Base-by-base conservation (phyloP, 768 basidiomycete genomes). In the Rhizopogon vinicolor region DNA sequence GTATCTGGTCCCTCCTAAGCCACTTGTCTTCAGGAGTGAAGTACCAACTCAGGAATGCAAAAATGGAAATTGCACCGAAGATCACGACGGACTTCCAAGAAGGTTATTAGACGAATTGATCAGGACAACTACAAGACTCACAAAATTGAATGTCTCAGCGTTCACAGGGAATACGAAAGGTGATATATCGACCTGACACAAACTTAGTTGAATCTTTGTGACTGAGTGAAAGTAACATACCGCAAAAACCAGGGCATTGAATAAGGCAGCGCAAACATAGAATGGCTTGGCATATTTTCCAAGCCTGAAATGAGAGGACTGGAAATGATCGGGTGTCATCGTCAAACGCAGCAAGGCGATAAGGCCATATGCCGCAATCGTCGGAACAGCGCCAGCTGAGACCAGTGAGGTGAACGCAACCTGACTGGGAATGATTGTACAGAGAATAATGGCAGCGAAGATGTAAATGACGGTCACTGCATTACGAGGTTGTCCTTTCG, bases 321-420 rank as follows among this genome's bases (percentile, higher is more conserved):
- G 80, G 74, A 95, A 95, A 35, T 79, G 73, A 60, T 86, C 68
- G 10, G 86, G 91, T 1, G 93, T 95, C 77, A 86, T 77, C n/a
- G 82, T 82, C 18, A 94, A 70, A 31, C 90, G 82, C 33, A 94
- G 76, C 2, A 89, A 64, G 8, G 88, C 83, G 56, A 95, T 93
- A 43, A 95, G 75, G 0, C 85, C 90, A 64, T 95, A 95, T 2
- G 91, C 89, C 0, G 92, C 91, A 55, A 93, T 92, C 2, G 89
- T 93, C 1, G 93, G 93, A 3, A 92, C 78, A 5, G 78, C 91
- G 22, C 90, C 89, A 7, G 92, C 94, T 10, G 91, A 93, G 41
- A 94, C 81, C 57, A 96, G 77, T 13, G 92, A 94, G 3, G 87
- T 93, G 75, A 96, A 97, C 3, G 94, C 93, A 39, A 95, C 94